Evolutionary conservation across 2,329 filamentous ascomycete species (phyloP), one percentile per base, ranked within the genome.

Genomic region (Aspergillus persii): DNA sequence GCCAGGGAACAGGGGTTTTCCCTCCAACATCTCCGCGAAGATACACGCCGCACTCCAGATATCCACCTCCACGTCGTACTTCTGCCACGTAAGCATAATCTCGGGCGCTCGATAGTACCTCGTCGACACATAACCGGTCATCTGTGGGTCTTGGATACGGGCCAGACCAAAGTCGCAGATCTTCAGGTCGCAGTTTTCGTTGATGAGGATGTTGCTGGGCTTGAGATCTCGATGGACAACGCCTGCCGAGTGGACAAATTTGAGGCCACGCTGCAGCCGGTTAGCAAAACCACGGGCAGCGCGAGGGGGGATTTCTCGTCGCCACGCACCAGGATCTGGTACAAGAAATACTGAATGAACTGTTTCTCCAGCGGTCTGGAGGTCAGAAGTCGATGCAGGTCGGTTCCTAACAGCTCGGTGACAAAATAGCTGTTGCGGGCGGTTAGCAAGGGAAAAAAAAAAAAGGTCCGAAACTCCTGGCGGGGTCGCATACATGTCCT

Each of bases 71-170:
- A 98, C 89, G 69, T 99, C 95, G 79, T 99, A 99, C 81, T 99
- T 99, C 83, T 99, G 95, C 95, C 95, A 99, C 65, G 95, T 98
- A 74, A 99, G 92, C 95, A 99, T 99, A 75, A 99, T 99, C 79
- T 99, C 95, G 18, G 95, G 95, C 8, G 95, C 95, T 72, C 95
- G 89, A 84, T 99, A 99, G 84, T 99, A 99, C 83, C 95, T 85
- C 63, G 95, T 99, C 51, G 95, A 98, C 61, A 99, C 95, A 74
- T 99, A 99, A 68, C 95, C 95, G 47, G 95, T 99, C 95, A 99
- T 99, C 80, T 99, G 95, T 39, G 95, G 95, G 74, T 99, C 95
- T 77, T 99, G 95, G 71, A 99, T 96, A 77, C 95, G 91, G 56
- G 95, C 95, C 61, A 99, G 84, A 66, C 95, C 95, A 71, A 99